Evolutionary conservation across 495 filamentous ascomycete species (phyloP), one percentile per base, ranked within the genome.

Genomic region (Aspergillus mulundensis): DNA sequence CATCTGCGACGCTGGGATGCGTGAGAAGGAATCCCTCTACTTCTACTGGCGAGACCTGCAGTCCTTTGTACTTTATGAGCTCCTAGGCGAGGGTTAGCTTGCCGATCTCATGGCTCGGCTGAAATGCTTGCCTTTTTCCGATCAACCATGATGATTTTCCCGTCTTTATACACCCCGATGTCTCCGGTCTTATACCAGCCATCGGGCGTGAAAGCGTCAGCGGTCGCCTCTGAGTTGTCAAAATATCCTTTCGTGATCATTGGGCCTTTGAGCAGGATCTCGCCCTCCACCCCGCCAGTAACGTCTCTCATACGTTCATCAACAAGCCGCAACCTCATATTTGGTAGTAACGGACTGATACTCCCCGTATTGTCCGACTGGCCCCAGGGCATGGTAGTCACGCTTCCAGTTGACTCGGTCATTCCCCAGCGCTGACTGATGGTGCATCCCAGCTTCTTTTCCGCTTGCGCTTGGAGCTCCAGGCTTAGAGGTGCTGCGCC

Each of bases 121-220:
- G 3, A 4, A 28, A 3, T 20, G 42, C 50, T 54, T 30, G 50
- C 50, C 59, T 58, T 58, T 47, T 58, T 61, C 18, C 61, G 53
- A 20, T 59, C 61, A 16, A 59, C 56, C 18, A 63, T 54, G 38
- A 54, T 50, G 11, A 60, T 59, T 32, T 45, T 49, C 87, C 61
- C 87, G 60, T 57, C 78, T 78, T 69, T 94, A 88, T 34, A 95
- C 72, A 42, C 77, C 72, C 59, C 84, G 50, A 95, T 89, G 64
- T 95, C 90, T 20, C 90, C 90, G 0, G 90, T 93, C 61, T 84
- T 82, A 73, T 95, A 92, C 90, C 90, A 95, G 52, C 89, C 89
- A 62, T 94, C 89, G 20, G 78, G 65, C 36, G 86, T 80, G 30
- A 92, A 75, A 8, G 84, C 79, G 66, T 87, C 88, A 39, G 74